A percentile compares a stretch with the other conserved stretches of the same genome.
phyloP scores from a whole-genome alignment of 164 flowering plant genomes.

The Chimonanthus praecox region DNA sequence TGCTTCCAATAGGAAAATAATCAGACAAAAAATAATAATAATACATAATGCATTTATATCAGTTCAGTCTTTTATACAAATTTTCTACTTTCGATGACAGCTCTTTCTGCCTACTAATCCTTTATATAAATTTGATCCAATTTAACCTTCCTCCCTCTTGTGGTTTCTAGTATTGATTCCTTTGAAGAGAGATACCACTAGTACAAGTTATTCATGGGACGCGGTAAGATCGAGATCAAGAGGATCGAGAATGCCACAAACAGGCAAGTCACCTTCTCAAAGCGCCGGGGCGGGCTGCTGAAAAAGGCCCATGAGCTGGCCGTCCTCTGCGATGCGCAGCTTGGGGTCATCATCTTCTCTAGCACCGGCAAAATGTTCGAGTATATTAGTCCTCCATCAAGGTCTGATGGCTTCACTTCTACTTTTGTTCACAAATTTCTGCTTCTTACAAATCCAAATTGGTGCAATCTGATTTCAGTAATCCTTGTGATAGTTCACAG shows the following conservation, averaged over 20 bases:
- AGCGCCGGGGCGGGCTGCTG: conserved; percentile 39
- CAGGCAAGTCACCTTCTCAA: conserved; percentile 47
- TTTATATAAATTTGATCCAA: conserved; percentile 22
- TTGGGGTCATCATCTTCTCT: conserved; percentile 46
- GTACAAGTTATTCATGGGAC: conserved; percentile 20
- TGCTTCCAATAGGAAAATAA: background rate
- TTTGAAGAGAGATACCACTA: conserved; percentile 1
- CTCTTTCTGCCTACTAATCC: conserved; percentile 17
- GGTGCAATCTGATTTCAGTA: conserved; percentile 5
- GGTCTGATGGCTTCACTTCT: conserved; percentile 10
- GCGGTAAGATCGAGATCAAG: conserved; percentile 32
- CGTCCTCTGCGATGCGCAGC: conserved; percentile 49
- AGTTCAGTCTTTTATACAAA: conserved; percentile 4
- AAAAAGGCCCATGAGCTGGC: conserved; percentile 51
- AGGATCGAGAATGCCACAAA: conserved; percentile 37
- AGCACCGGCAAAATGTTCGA: conserved; percentile 31
- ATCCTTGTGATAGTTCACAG: background rate
- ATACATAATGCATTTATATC: background rate
- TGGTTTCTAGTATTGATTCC: conserved; percentile 9
- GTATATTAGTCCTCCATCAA: conserved; percentile 18
- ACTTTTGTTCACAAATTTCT: background rate
- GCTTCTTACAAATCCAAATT: too few relatives aligned
- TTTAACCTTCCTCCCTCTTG: conserved; percentile 14
- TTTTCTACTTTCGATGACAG: conserved; percentile 32
- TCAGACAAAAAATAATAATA: conserved; percentile 2